Evolutionary conservation across 352 stramenopile genomes (phyloP), one percentile per base, ranked within the genome.

Genomic region (Globisporangium parvum): DNA sequence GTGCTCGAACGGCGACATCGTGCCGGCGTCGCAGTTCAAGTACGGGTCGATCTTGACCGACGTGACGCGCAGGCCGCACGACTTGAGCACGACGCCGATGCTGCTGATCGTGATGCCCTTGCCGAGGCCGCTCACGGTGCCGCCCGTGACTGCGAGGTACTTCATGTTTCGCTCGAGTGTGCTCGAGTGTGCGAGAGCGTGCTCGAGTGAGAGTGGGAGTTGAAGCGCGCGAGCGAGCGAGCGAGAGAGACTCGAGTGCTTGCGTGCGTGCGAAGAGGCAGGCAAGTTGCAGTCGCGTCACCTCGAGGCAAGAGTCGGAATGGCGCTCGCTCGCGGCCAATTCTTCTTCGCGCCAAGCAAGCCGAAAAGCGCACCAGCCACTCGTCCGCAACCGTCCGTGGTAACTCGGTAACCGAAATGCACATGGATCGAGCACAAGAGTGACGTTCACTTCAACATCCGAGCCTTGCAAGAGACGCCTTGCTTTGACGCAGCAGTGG

Each of bases 1-100:
- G 71, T 98, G 96, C 67, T 98, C 92, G 61, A 97, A 97, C 1
- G 96, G 96, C 12, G 80, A 97, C 96, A 99, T 99, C 35, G 96
- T 99, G 39, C 96, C 96, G 35, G 96, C 96, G 67, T 99, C 96
- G 51, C 93, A 97, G 78, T 99, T 99, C n/a, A 99, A 82, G 80
- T 99, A 99, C 41, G 97, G 97, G 75, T 99, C 97, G 70, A 99
- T 99, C 80, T 99, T 99, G 69, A 99, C 91, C 24, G 91, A 90
- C 42, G 96, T 99, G 45, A 98, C 96, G 57, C 85, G 77, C 59
- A 99, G 75, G 6, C 95, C 93, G 73, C 93, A 91, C 52, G 94
- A 87, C 68, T 98, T 98, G 59, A 99, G 91, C 66, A 99, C 78
- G 18, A 98, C 87, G 55, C 97, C 97, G 69, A 99, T 98, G 70